phyloP scores from a whole-genome alignment of 176 grass and related monocot species.

The Juncus inflexus region DNA sequence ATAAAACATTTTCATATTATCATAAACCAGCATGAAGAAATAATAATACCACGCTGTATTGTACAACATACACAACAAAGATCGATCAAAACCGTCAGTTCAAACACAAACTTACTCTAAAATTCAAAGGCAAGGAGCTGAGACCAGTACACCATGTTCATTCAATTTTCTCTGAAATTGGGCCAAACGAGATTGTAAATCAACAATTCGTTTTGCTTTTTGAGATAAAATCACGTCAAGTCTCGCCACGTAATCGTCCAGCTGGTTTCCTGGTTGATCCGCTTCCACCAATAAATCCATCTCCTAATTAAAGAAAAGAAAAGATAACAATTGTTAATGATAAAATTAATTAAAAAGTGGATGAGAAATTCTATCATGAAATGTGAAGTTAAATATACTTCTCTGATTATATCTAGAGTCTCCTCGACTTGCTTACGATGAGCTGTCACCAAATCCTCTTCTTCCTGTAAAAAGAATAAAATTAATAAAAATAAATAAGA shows the following conservation, averaged over 20 bases:
- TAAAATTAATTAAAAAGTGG: background rate
- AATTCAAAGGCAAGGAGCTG: slow-evolving; percentile 43
- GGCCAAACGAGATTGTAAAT: slow-evolving; percentile 57
- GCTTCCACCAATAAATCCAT: slow-evolving; percentile 74
- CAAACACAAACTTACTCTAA: background rate
- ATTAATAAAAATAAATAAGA: slow-evolving; percentile 7
- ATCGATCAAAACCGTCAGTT: background rate
- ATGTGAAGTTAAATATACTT: slow-evolving; percentile 38
- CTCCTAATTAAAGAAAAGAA: slow-evolving; percentile 54
- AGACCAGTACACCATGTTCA: slow-evolving; percentile 65
- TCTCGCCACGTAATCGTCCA: slow-evolving; percentile 72
- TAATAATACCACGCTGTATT: background rate
- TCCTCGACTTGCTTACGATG: slow-evolving; percentile 94
- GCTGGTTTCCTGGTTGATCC: slow-evolving; percentile 76
- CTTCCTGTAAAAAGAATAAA: slow-evolving; percentile 50
- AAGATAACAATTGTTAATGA: slow-evolving; percentile 22
- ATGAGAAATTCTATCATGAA: background rate
- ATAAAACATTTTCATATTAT: too few relatives aligned
- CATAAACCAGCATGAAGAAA: background rate
- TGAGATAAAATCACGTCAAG: slow-evolving; percentile 69
- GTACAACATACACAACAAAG: background rate
- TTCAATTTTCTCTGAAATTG: slow-evolving; percentile 81
- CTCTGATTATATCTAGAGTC: slow-evolving; percentile 73
- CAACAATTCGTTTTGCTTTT: slow-evolving; percentile 75
- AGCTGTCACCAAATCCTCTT: slow-evolving; percentile 78